Percentiles rank a stretch among this genome's conserved stretches.
These are phyloP conservation scores for Phytopythium helicoides DNA, from an alignment of 352 stramenopile genomes.

Conservation along the genomic window DNA sequence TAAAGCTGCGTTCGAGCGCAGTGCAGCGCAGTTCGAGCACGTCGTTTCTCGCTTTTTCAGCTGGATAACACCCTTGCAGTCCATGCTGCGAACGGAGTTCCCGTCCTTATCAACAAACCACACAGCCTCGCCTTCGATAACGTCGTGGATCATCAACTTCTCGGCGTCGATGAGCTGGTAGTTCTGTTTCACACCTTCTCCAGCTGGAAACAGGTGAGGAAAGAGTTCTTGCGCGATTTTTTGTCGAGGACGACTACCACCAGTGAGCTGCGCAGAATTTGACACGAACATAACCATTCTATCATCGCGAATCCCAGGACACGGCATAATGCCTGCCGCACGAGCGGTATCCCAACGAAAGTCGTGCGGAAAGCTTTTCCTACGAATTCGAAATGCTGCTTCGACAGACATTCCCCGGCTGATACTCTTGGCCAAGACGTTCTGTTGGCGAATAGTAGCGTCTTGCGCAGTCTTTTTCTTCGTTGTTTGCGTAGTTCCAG, in stretches of 20 bases:
- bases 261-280: slow-evolving; percentile 55
- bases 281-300: slow-evolving; percentile 55
- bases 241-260: slow-evolving; percentile 53
- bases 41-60: slow-evolving; percentile 30
- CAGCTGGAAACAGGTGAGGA: slow-evolving; percentile 46
- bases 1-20: slow-evolving; percentile 54
- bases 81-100: slow-evolving; percentile 60
- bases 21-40: slow-evolving; percentile 41
- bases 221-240: slow-evolving; percentile 75
- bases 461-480: slow-evolving; percentile 10
- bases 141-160: slow-evolving; percentile 70
- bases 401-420: slow-evolving; percentile 2
- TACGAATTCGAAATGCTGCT: slow-evolving; percentile 1
- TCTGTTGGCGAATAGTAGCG: background rate
- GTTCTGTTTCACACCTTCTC: slow-evolving; percentile 16
- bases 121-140: slow-evolving; percentile 62
- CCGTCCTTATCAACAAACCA: slow-evolving; percentile 85
- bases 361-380: slow-evolving; percentile 49
- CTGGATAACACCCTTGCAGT: slow-evolving; percentile 55
- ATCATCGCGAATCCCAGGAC: slow-evolving; percentile 60
- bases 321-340: slow-evolving; percentile 41
- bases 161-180: slow-evolving; percentile 44
- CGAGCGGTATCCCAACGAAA: slow-evolving; percentile 54
- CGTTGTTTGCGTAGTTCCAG: slow-evolving; percentile 11
- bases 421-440: background rate